phyloP scores from a whole-genome alignment of 1,284 basidiomycete species.

The Pyrrhoderma lamaoense region DNA sequence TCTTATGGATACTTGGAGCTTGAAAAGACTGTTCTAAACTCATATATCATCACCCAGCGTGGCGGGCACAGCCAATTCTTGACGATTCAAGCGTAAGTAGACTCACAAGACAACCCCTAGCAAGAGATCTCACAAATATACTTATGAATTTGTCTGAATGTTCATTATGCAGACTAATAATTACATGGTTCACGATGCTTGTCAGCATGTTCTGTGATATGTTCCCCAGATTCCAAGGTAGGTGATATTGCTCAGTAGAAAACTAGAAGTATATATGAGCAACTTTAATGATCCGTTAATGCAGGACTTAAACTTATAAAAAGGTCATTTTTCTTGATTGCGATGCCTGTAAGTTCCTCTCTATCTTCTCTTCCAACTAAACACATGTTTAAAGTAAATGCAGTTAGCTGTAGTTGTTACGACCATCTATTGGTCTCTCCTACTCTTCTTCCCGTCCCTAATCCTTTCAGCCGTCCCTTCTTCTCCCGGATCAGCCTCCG shows the following conservation, averaged over 20 bases:
- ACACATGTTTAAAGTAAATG: background rate
- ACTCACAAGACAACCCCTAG: background rate
- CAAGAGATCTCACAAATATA: background rate
- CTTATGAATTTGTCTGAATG: background rate
- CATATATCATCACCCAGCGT: constrained; percentile 38
- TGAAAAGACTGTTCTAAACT: constrained; percentile 29
- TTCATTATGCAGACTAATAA: constrained; percentile 33
- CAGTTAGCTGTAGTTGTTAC: constrained; percentile 64
- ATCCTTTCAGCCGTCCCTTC: constrained; percentile 32
- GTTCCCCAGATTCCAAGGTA: constrained; percentile 39
- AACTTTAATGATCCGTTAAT: too few species aligned
- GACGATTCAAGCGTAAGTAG: constrained; percentile 66
- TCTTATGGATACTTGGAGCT: constrained; percentile 40
- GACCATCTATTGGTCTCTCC: constrained; percentile 64
- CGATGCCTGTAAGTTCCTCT: constrained; percentile 45
- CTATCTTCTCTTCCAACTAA: too few species aligned
- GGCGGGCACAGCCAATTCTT: constrained; percentile 67
- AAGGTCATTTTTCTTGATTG: constrained; percentile 49
- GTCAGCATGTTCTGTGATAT: constrained; percentile 43
- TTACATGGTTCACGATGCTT: constrained; percentile 46
- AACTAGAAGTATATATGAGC: too few species aligned
- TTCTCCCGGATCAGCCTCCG: too few species aligned
- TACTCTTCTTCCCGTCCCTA: constrained; percentile 44
- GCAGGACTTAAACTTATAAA: constrained; percentile 42
- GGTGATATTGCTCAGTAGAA: constrained; percentile 22